Evolutionary conservation across 345 rosid species (phyloP).

Genomic region (Corchorus capsularis): DNA sequence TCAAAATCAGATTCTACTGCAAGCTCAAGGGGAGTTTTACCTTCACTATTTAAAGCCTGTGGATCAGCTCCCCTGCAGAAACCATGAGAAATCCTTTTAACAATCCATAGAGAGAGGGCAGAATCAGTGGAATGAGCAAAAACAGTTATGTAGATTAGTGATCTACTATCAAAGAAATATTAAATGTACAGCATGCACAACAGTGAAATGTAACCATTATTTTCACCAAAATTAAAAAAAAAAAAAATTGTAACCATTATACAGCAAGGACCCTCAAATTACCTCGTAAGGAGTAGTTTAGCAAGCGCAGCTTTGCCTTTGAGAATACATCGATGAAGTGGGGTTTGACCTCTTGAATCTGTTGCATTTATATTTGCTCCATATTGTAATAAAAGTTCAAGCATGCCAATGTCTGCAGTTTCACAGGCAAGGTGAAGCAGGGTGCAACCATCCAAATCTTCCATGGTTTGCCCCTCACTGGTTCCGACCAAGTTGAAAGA

Average conservation of each 20-base stretch:
- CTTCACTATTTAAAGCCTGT: slow-evolving; percentile 57
- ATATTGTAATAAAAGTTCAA: slow-evolving; percentile 92
- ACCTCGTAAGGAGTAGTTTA: slow-evolving; percentile 88
- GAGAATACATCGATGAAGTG: slow-evolving; percentile 73
- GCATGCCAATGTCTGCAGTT: slow-evolving; percentile 91
- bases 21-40: slow-evolving; percentile 63
- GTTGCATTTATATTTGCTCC: slow-evolving; percentile 80
- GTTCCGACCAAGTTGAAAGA: slow-evolving; percentile 51
- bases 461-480: slow-evolving; percentile 49
- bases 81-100: slow-evolving; percentile 2
- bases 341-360: slow-evolving; percentile 81
- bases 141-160: not conserved
- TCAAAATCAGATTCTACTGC: slow-evolving; percentile 58
- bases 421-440: slow-evolving; percentile 98
- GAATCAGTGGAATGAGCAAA: not conserved
- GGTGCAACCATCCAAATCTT: slow-evolving; percentile 71
- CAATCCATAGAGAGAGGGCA: not conserved
- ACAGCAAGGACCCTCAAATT: slow-evolving; percentile 17
- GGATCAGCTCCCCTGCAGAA: slow-evolving; percentile 88
- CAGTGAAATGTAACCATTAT: not conserved
- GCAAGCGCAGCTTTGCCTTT: slow-evolving; percentile 65
- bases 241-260: not conserved
- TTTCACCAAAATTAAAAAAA: too few relatives aligned
- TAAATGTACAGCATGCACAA: not conserved
- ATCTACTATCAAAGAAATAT: not conserved